Evolutionary conservation across 768 basidiomycete species (phyloP), one percentile per base, ranked within the genome.

Genomic region (Chiua virens): DNA sequence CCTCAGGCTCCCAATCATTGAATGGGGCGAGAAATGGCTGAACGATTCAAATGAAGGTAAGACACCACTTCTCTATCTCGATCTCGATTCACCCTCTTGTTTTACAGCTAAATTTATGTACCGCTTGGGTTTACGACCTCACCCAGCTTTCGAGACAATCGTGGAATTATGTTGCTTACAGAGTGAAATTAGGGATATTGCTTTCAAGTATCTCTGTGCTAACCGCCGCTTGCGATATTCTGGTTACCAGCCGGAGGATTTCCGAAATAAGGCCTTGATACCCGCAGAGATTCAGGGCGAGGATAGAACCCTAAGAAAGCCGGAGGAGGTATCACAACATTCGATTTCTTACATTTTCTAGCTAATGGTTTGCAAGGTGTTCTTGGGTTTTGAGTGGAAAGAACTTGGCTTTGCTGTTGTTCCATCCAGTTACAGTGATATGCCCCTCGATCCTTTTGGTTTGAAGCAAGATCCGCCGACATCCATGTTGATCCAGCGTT

Each of bases 21-120:
- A 92, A 55, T 97, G 94, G 93, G 83, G 85, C 2, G 72, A 71
- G 22, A 72, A 85, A 66, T 98, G 95, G 95, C 75, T 77, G 46
- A 67, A 78, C 5, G 77, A 75, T 3, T 90, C 91, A 0, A 86
- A 89, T 14, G 92, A 96, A 83, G 92, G 93, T 87, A 45, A 44
- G 69, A 13, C 20, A 35, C 22, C 32, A 8, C 55, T n/a, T 51
- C 22, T 13, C 10, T 36, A 10, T 38, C 10, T 5, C 13, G 21
- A 20, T 5, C 8, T 5, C 10, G 25, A 21, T 15, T 40, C 3
- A 28, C 8, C 20, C 4, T 10, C 20, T 22, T 5, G 3, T 30
- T 23, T 25, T 6, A 58, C 11, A 91, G 93, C 90, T 1, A 87
- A 85, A 61, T 82, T 97, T 53, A 67, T 94, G 11, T 87, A 81